Percentiles rank a stretch among this genome's conserved stretches.
phyloP scores from a whole-genome alignment of 2,329 filamentous ascomycete species.

The Clonostachys chloroleuca region DNA sequence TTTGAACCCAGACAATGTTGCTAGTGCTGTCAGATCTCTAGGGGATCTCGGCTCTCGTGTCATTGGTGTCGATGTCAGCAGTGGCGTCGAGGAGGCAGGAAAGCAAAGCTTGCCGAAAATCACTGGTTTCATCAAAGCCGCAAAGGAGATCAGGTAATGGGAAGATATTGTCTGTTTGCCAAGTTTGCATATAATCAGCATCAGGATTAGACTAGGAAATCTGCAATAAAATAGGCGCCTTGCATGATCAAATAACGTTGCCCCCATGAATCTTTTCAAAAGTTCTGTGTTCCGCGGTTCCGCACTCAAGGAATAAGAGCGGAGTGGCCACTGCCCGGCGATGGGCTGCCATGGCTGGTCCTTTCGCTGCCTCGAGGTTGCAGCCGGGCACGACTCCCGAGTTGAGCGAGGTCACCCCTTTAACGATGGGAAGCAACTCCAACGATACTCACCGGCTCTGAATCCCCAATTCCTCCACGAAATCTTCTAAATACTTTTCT shows the following conservation, averaged over 20 bases:
- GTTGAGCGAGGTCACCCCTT: too few relatives aligned
- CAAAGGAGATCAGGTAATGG: constrained; percentile 53
- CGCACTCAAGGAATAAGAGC: too few relatives aligned
- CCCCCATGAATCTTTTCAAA: neutral
- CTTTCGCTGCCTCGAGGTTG: too few relatives aligned
- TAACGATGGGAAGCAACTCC: too few relatives aligned
- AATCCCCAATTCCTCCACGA: too few relatives aligned
- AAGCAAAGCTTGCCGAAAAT: constrained; percentile 81
- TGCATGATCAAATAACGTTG: neutral
- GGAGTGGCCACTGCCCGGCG: too few relatives aligned
- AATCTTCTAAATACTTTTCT: too few relatives aligned
- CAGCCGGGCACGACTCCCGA: too few relatives aligned
- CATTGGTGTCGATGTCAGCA: constrained; percentile 87
- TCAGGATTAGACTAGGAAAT: neutral
- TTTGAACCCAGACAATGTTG: constrained; percentile 74
- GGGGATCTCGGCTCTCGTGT: constrained; percentile 59
- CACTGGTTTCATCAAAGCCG: constrained; percentile 69
- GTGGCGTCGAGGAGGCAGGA: constrained; percentile 83
- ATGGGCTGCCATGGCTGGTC: too few relatives aligned
- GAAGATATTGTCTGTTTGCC: neutral
- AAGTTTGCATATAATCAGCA: neutral
- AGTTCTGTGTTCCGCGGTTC: neutral
- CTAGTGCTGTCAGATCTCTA: constrained; percentile 57
- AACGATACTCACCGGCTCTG: too few relatives aligned
- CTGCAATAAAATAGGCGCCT: neutral